Percentiles rank a stretch among this genome's conserved stretches.
phyloP scores from a whole-genome alignment of 495 filamentous ascomycete genomes.

The Neurospora cerealis region DNA sequence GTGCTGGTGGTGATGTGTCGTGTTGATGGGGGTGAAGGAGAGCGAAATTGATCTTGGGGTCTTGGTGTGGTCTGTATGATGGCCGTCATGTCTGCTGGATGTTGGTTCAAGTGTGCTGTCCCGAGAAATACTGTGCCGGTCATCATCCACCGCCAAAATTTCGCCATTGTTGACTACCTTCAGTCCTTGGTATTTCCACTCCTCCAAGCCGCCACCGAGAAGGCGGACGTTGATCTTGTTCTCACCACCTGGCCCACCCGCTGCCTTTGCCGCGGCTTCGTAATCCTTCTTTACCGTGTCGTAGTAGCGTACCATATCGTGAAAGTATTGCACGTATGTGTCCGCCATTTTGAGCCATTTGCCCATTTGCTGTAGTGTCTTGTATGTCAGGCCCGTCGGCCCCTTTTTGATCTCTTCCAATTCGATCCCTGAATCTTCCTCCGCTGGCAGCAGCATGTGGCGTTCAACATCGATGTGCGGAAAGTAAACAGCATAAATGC shows the following conservation, averaged over 20 bases:
- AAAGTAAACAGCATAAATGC: conserved; percentile 64
- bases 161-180: conserved; percentile 34
- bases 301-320: conserved; percentile 59
- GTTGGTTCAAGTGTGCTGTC: conserved; percentile 20
- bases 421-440: conserved; percentile 12
- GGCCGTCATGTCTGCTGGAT: conserved; percentile 16
- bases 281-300: conserved; percentile 53
- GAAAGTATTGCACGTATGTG: conserved; percentile 60
- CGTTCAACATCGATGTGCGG: conserved; percentile 66
- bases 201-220: conserved; percentile 57
- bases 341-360: conserved; percentile 58
- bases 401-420: conserved; percentile 21
- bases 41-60: conserved; percentile 19
- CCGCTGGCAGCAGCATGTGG: conserved; percentile 38
- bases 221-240: conserved; percentile 33
- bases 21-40: conserved; percentile 45
- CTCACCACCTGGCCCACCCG: background rate
- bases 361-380: conserved; percentile 48
- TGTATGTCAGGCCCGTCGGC: conserved; percentile 29
- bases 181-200: conserved; percentile 45
- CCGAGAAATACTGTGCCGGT: conserved; percentile 22
- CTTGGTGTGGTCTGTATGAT: conserved; percentile 13
- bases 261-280: conserved; percentile 2
- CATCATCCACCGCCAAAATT: conserved; percentile 22
- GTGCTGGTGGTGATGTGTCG: conserved; percentile 17